Percentiles rank a stretch among this genome's conserved stretches.
These are phyloP conservation scores for Meyerozyma athensensis DNA, from an alignment of 1,139 yeast genomes.

Conservation along the genomic window DNA sequence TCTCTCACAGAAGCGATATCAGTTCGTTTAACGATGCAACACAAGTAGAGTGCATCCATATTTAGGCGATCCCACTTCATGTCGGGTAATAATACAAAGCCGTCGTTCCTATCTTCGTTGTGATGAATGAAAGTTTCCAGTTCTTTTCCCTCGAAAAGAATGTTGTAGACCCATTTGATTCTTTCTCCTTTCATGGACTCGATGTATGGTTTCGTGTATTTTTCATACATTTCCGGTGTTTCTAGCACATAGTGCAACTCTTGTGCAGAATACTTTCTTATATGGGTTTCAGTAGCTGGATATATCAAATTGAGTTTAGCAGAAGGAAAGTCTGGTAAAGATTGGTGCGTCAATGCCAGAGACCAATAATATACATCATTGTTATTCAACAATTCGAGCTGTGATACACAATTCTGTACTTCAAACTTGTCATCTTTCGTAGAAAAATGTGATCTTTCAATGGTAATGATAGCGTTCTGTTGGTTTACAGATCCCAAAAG, in stretches of 20 bases:
- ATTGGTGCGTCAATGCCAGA: conserved; percentile 45
- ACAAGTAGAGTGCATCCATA: conserved; percentile 66
- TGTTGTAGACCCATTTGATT: conserved; percentile 87
- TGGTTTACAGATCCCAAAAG: conserved; percentile 61
- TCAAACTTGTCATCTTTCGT: conserved; percentile 16
- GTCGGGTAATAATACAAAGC: conserved; percentile 65
- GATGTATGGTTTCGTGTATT: conserved; percentile 70
- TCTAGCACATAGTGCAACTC: conserved; percentile 60
- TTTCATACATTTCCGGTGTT: conserved; percentile 69
- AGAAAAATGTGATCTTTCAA: conserved; percentile 68
- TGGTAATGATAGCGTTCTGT: conserved; percentile 61
- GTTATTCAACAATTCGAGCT: conserved; percentile 45
- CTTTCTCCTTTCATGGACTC: conserved; percentile 71
- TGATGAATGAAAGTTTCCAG: conserved; percentile 69
- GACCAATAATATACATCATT: conserved; percentile 91
- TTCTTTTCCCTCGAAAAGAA: conserved; percentile 78
- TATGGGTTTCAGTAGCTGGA: conserved; percentile 88
- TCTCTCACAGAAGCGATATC: conserved; percentile 80
- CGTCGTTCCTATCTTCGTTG: conserved; percentile 50
- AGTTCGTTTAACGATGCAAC: conserved; percentile 67
- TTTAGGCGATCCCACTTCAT: conserved; percentile 91
- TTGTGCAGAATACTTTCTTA: conserved; percentile 65
- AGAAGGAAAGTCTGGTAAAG: conserved; percentile 46
- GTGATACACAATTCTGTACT: conserved; percentile 22
- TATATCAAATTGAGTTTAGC: conserved; percentile 74